Base-by-base conservation (phyloP, 2,329 filamentous ascomycete species). In the Bisporella sp. region DNA sequence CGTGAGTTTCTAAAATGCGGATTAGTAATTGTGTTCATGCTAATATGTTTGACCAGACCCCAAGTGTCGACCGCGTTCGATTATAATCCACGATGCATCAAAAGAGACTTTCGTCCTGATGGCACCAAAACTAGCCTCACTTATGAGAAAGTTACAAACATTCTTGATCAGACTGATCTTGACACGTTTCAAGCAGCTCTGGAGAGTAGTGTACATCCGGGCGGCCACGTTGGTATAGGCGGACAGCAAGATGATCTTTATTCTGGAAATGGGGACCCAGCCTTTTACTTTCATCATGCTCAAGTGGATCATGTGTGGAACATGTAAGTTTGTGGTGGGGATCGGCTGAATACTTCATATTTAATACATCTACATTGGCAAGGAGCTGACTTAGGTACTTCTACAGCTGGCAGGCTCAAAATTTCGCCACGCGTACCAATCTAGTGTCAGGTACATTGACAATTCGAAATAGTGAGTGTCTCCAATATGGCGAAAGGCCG, bases 261-360 rank as follows among this genome's bases (percentile, higher is more conserved):
- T 52, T 67, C 70, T 46, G 68, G 68, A n/a, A 64, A 70, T 0
- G 61, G 68, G 2, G 72, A 74, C 49, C 72, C 72, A 3, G 69
- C 59, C 2, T 74, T 74, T 57, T 73, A 68, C 51, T 55, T 71
- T 9, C 71, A 74, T 53, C 72, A 74, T 49, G 68, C 64, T 0
- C 66, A 71, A 54, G 66, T 74, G 42, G 72, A 74, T 53, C 64
- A 43, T 43, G 41, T 43, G 12, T 43, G 47, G 40, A 49, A 31
- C 33, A 11, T 45, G n/a, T 37, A 37, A 37, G 35, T 8, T n/a
- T n/a, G 2, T 37, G 8, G 35, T 9, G 35, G 8, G 4, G 35
- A n/a, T n/a, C 8, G 4, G 35, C 8, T 37, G 21, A 21, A 21
- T 21, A 21, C 21, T 21, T 21, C 21, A 21, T 21, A 21, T 21